Percentiles rank a stretch among this genome's conserved stretches.
These are phyloP conservation scores for Beauveria varroae DNA, from an alignment of 2,329 filamentous ascomycete species.

Conservation along the genomic window DNA sequence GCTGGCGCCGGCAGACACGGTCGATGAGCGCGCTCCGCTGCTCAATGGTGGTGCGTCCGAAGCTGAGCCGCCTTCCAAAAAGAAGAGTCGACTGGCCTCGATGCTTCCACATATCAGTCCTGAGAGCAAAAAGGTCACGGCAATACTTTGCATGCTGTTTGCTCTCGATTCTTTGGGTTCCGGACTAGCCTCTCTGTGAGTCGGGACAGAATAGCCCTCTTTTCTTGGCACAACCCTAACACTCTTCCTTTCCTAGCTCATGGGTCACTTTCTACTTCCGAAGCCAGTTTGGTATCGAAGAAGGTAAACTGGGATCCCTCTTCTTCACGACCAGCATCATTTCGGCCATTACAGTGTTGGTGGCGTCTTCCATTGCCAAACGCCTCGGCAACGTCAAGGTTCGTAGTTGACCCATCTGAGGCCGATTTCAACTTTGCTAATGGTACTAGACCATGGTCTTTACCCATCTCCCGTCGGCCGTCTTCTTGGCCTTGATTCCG, in stretches of 20 bases:
- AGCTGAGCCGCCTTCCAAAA: not conserved
- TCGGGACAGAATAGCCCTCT: conserved; percentile 13
- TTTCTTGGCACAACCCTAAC: not conserved
- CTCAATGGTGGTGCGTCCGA: conserved; percentile 11
- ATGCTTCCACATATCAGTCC: conserved; percentile 51
- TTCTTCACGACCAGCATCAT: conserved; percentile 49
- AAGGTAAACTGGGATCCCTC: conserved; percentile 43
- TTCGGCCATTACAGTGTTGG: conserved; percentile 42
- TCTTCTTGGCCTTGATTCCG: conserved; percentile 57
- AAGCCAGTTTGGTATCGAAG: conserved; percentile 38
- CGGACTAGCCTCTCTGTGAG: conserved; percentile 58
- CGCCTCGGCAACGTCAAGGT: conserved; percentile 57
- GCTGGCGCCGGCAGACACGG: not conserved
- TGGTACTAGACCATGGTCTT: conserved; percentile 59
- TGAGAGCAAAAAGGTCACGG: conserved; percentile 45
- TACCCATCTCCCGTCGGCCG: conserved; percentile 61
- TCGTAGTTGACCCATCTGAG: conserved; percentile 20
- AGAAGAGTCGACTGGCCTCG: conserved; percentile 10
- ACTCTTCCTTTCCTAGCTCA: conserved; percentile 28
- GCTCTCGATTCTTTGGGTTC: conserved; percentile 62
- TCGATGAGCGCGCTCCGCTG: conserved; percentile 19
- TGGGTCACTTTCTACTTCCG: conserved; percentile 53
- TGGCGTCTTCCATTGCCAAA: conserved; percentile 46
- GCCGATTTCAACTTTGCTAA: not conserved
- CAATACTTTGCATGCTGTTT: conserved; percentile 60